Conservation (phyloP, 2,329 filamentous ascomycete species). For the Phaeosphaeria sp. region DNA sequence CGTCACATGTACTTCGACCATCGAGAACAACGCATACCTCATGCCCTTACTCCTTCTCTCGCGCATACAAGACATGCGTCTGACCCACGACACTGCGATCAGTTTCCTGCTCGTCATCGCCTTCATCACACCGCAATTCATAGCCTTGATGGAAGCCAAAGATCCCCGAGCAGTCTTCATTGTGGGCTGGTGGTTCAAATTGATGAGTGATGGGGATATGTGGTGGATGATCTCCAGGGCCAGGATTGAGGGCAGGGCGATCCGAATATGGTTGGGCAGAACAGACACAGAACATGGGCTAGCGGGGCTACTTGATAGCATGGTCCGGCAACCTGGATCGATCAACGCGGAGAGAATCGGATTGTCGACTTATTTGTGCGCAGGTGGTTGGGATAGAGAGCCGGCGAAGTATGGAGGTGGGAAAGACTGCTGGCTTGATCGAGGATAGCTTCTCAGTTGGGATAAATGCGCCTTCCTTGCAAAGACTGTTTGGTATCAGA, state of each 20-base stretch:
- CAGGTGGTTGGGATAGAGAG: not conserved
- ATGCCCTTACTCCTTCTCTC: slow-evolving; percentile 47
- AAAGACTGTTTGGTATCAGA: not conserved
- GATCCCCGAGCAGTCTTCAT: slow-evolving; percentile 62
- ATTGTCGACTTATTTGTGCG: not conserved
- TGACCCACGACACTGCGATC: slow-evolving; percentile 51
- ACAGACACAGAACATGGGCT: not conserved
- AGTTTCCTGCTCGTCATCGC: slow-evolving; percentile 58
- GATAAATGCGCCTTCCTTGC: not conserved
- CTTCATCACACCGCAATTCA: slow-evolving; percentile 54
- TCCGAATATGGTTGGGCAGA: slow-evolving; percentile 33
- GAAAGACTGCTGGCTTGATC: not conserved
- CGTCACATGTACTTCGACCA: slow-evolving; percentile 24
- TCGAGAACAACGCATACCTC: slow-evolving; percentile 33
- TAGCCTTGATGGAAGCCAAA: slow-evolving; percentile 55
- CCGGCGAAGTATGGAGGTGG: not conserved
- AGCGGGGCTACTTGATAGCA: not conserved
- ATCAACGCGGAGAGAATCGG: not conserved
- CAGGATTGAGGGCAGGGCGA: slow-evolving; percentile 29
- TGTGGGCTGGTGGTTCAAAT: slow-evolving; percentile 64
- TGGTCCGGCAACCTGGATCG: not conserved
- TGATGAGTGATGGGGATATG: slow-evolving; percentile 31
- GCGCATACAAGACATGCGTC: slow-evolving; percentile 45
- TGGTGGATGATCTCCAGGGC: slow-evolving; percentile 40
- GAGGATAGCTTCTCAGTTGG: not conserved